Base-by-base conservation (phyloP, 495 filamentous ascomycete genomes). In the Margaritispora aquatica region DNA sequence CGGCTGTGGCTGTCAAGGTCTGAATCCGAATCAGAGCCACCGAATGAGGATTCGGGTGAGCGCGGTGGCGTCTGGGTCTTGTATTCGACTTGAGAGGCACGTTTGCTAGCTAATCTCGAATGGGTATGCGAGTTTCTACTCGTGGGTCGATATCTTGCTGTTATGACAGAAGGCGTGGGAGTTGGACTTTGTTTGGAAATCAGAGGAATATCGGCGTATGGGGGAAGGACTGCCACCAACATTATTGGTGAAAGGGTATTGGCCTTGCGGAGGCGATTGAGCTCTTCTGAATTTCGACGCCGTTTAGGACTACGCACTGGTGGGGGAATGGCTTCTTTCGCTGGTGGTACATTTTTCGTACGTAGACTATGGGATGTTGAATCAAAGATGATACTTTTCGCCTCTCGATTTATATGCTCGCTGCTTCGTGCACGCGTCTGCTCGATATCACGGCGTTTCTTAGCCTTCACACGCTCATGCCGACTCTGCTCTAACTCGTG, bases 391-490 rank as follows among this genome's bases (percentile, higher is more conserved):
- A 3, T n/a, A 9, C 17, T 44, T n/a, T 9, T 8, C 4, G 19
- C 3, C 17, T 44, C 38, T 44, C 15, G 38, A 44, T 17, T 44
- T 8, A 44, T 8, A 44, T 44, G 38, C 19, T 17, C 38, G 15
- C 49, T 26, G 49, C 8, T 62, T 51, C 24, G 17, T 10, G 36
- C 21, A 3, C 55, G 31, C 11, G 23, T 47, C 10, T 46, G 46
- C 36, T 55, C 55, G 11, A 66, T 63, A 52, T 66, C 63, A 24
- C 59, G 51, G 27, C 52, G 54, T 55, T 63, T 66, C 17, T 53
- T 46, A 22, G 59, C 63, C 56, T 51, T 59, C 21, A 66, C 63
- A 26, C 44, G 51, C 19, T 66, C 60, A 50, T 54, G 53, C 5
- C 63, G 36, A 29, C 27, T 57, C 51, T 60, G 55, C n/a, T 11